These are phyloP conservation scores for Linanthus parryae DNA, from an alignment of 148 eudicot species.

Conservation along the genomic window DNA sequence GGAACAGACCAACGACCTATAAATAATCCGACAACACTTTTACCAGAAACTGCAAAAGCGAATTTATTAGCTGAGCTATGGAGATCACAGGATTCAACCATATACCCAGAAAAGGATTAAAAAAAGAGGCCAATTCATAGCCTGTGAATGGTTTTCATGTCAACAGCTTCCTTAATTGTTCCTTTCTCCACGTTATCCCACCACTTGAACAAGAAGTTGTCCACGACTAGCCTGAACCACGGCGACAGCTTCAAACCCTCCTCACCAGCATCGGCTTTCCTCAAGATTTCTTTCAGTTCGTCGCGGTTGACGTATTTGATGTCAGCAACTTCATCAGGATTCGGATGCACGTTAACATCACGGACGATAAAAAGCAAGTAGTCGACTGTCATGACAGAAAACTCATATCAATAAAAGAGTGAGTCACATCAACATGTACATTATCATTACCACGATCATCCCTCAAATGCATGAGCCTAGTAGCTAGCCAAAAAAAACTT, in stretches of 20 bases:
- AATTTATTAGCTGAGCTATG: too few species aligned
- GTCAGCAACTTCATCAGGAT: constrained; percentile 91
- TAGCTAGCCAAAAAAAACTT: too few species aligned
- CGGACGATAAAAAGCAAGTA: constrained; percentile 80
- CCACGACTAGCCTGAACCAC: constrained; percentile 89
- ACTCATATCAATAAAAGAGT: too few species aligned
- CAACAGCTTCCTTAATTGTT: constrained; percentile 52
- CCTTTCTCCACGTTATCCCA: constrained; percentile 92
- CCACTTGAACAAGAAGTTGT: constrained; percentile 93
- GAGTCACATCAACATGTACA: too few species aligned
- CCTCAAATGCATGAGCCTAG: too few species aligned
- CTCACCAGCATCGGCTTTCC: constrained; percentile 91
- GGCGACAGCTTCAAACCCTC: constrained; percentile 87
- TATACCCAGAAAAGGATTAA: too few species aligned
- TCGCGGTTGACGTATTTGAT: constrained; percentile 65
- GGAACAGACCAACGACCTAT: too few species aligned
- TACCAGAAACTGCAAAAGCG: too few species aligned
- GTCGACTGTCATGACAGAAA: constrained; percentile 79
- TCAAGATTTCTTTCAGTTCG: constrained; percentile 67
- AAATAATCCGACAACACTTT: too few species aligned
- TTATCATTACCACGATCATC: too few species aligned
- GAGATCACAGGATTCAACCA: too few species aligned
- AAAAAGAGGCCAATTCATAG: too few species aligned
- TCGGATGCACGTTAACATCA: constrained; percentile 64
- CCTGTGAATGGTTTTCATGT: constrained; percentile 91